Percentiles rank a stretch among this genome's conserved stretches.
These are phyloP conservation scores for Aspergillus caelatus DNA, from an alignment of 2,329 filamentous ascomycete genomes.

Conservation along the genomic window DNA sequence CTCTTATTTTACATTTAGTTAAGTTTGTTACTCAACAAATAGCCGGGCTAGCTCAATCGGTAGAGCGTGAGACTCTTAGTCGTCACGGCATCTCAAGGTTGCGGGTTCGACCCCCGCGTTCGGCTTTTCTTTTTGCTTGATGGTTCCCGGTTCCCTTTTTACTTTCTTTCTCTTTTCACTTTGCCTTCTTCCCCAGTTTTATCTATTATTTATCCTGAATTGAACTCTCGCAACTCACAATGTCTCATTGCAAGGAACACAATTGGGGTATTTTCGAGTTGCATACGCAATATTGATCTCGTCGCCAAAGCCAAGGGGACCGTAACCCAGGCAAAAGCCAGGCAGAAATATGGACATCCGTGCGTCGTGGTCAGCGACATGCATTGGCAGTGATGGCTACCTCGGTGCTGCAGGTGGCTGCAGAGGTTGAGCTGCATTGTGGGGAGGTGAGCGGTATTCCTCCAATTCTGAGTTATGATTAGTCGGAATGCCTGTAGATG, in stretches of 20 bases:
- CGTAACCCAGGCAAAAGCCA: neutral
- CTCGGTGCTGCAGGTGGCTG: constrained; percentile 2
- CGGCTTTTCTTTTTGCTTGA: constrained; percentile 29
- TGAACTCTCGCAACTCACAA: neutral
- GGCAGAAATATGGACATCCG: neutral
- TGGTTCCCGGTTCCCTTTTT: neutral
- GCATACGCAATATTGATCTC: neutral
- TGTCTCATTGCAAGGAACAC: neutral
- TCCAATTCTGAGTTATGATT: neutral
- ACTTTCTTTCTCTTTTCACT: too few species aligned
- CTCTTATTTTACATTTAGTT: neutral
- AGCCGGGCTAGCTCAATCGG: constrained; percentile 56
- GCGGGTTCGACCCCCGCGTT: constrained; percentile 49
- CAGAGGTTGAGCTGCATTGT: neutral
- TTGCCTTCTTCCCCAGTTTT: neutral
- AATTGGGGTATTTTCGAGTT: neutral
- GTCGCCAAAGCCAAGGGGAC: neutral
- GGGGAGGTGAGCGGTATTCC: neutral
- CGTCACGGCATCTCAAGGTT: constrained; percentile 34
- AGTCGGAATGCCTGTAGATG: neutral
- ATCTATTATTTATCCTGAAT: neutral
- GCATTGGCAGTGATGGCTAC: neutral
- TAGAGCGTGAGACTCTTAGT: constrained; percentile 55
- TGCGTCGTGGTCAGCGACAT: neutral
- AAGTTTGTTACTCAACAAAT: neutral